A percentile compares a stretch with the other conserved stretches of the same genome.
phyloP scores from a whole-genome alignment of 305 asterid species.

The Fraxinus velutina region DNA sequence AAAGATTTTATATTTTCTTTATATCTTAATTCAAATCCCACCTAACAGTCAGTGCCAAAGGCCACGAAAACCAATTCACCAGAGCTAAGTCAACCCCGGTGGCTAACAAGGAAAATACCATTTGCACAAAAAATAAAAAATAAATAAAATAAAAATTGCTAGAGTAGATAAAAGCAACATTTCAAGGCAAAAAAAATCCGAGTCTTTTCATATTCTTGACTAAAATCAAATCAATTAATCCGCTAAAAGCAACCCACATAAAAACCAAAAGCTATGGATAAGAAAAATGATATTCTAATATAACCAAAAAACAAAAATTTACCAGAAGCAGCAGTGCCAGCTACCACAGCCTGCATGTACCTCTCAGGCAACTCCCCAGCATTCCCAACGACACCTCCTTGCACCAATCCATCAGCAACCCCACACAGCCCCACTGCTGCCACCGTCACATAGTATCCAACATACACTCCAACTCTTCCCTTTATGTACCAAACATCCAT shows the following conservation, averaged over 20 bases:
- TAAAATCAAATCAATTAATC: constrained; percentile 14
- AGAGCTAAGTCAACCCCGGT: not conserved
- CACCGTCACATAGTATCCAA: constrained; percentile 62
- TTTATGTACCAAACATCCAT: constrained; percentile 66
- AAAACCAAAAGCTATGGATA: not conserved
- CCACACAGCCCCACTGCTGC: constrained; percentile 64
- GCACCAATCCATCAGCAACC: constrained; percentile 84
- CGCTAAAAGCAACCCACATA: constrained; percentile 3
- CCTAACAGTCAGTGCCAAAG: not conserved
- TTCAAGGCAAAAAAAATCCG: not conserved
- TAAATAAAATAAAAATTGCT: not conserved
- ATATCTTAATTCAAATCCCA: not conserved
- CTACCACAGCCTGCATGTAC: constrained; percentile 85
- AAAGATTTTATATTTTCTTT: not conserved
- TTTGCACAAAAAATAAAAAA: not conserved
- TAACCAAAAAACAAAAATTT: not conserved
- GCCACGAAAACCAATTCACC: not conserved
- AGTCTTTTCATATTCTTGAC: constrained; percentile 15
- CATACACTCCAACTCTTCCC: constrained; percentile 64
- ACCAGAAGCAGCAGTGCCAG: constrained; percentile 97
- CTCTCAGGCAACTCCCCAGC: constrained; percentile 91
- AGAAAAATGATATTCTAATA: not conserved
- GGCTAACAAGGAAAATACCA: not conserved
- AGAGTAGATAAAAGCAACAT: not conserved
- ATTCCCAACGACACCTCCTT: constrained; percentile 78